Percentiles rank a stretch among this genome's conserved stretches.
Conservation (phyloP, 2,329 filamentous ascomycete species). For the Monosporascus sp. region DNA sequence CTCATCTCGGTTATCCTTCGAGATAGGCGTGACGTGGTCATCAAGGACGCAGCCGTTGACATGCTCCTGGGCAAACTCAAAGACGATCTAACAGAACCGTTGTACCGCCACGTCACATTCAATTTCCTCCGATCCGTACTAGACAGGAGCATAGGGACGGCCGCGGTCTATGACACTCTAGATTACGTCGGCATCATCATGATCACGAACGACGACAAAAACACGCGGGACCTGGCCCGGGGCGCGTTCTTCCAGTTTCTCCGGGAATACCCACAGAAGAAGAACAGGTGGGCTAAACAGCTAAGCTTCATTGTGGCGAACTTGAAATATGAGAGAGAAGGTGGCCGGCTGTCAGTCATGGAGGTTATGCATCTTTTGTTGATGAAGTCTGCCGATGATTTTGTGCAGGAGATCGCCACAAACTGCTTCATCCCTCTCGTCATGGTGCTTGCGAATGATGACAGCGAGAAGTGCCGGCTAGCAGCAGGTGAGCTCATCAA, state of each 20-base stretch:
- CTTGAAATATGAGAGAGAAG: constrained; percentile 81
- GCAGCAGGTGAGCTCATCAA: constrained; percentile 77
- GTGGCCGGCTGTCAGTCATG: constrained; percentile 87
- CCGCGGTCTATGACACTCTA: constrained; percentile 83
- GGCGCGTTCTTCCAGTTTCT: constrained; percentile 93
- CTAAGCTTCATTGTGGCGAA: constrained; percentile 86
- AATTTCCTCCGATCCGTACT: constrained; percentile 88
- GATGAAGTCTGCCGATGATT: constrained; percentile 75
- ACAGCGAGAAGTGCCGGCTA: constrained; percentile 77
- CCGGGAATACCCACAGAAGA: constrained; percentile 89
- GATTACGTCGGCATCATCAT: constrained; percentile 88
- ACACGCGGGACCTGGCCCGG: constrained; percentile 80
- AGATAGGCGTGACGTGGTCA: constrained; percentile 67
- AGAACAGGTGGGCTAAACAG: constrained; percentile 83
- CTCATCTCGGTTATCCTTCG: constrained; percentile 79
- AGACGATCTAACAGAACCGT: constrained; percentile 85
- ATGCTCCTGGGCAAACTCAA: constrained; percentile 77
- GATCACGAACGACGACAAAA: constrained; percentile 90
- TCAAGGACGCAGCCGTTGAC: constrained; percentile 79
- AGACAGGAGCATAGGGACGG: constrained; percentile 77
- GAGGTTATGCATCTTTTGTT: constrained; percentile 85
- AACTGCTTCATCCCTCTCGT: constrained; percentile 84
- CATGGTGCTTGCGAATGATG: constrained; percentile 82
- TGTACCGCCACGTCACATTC: constrained; percentile 89
- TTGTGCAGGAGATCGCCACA: constrained; percentile 75